A percentile compares a stretch with the other conserved stretches of the same genome.
phyloP scores from a whole-genome alignment of 345 rosid species.

The Arabis alpina region DNA sequence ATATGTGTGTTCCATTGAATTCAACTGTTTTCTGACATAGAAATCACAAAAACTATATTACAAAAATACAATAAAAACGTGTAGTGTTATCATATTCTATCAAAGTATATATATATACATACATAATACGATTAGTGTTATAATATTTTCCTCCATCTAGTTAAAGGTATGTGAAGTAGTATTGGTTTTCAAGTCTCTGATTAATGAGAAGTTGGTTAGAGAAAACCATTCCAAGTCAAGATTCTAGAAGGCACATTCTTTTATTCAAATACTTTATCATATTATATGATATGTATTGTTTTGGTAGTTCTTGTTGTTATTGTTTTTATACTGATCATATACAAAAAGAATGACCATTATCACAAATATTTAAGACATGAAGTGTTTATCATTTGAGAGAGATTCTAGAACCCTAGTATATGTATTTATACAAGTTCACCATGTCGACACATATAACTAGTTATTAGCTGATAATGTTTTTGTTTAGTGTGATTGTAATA shows the following conservation, averaged over 20 bases:
- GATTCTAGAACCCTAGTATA: not conserved
- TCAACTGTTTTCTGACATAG: constrained; percentile 19
- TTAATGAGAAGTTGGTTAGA: constrained; percentile 36
- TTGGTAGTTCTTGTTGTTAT: constrained; percentile 34
- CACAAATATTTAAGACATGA: constrained; percentile 24
- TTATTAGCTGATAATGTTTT: constrained; percentile 5
- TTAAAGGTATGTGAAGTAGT: too few species aligned
- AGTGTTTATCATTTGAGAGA: constrained; percentile 23
- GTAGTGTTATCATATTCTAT: not conserved
- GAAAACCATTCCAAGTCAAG: constrained; percentile 25
- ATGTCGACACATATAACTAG: not conserved
- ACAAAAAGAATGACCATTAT: constrained; percentile 30
- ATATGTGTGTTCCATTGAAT: not conserved
- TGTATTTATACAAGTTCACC: not conserved
- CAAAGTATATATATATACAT: not conserved
- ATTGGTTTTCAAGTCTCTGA: constrained; percentile 32
- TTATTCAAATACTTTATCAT: constrained; percentile 3
- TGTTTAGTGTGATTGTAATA: constrained; percentile 24
- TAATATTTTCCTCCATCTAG: too few species aligned
- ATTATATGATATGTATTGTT: not conserved
- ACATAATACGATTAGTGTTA: not conserved
- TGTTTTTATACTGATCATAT: constrained; percentile 12
- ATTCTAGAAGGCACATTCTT: constrained; percentile 38
- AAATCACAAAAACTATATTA: not conserved
- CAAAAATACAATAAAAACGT: not conserved